Base-by-base conservation (phyloP, 805 yeast species). In the Cyberlindnera bimundalis region DNA sequence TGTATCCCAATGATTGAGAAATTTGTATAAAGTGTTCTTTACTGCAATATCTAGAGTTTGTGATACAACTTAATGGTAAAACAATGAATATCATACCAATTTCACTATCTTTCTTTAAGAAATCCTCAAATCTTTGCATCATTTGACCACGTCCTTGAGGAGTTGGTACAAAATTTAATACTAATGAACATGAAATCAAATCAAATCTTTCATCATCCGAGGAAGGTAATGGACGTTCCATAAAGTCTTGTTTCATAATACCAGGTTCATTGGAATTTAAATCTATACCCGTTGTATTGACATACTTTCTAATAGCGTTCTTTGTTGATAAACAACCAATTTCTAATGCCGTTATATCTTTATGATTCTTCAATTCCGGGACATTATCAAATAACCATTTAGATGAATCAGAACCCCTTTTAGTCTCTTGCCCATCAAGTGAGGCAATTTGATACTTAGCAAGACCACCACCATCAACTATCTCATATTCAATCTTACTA, bases 371-470 rank as follows among this genome's bases (percentile, higher is more conserved):
- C 29, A 64, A 37, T 26, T 68, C 72, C 17, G 67, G 64, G 5
- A 87, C 61, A 90, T 95, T 87, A 41, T 79, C 75, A n/a, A 87
- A 72, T 33, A 91, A 65, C 53, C 80, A 69, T 50, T 82, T 85
- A 2, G 96, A 88, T 0, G 96, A 87, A 57, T 91, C 99, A 2
- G 96, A 96, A 0, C 99, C 98, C 47, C 98, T 61, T 34, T 72
- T 71, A 0, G 62, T 58, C 43, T 78, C 76, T 54, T 91, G 99
- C 0, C 99, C 99, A 37, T 79, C 77, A 1, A 84, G 74, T 2
- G 96, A 86, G 0, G 98, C 98, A 16, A 71, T 62, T 56, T 91
- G 99, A 59, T 91, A 91, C 10, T 76, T 75, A 36, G 78, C 72
- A 2, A 91, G 59, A 0, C 96, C 97, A 0, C 96, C 97, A 31